phyloP scores from a whole-genome alignment of 192 early-diverging fungal genomes.

The Entomortierella parvispora region DNA sequence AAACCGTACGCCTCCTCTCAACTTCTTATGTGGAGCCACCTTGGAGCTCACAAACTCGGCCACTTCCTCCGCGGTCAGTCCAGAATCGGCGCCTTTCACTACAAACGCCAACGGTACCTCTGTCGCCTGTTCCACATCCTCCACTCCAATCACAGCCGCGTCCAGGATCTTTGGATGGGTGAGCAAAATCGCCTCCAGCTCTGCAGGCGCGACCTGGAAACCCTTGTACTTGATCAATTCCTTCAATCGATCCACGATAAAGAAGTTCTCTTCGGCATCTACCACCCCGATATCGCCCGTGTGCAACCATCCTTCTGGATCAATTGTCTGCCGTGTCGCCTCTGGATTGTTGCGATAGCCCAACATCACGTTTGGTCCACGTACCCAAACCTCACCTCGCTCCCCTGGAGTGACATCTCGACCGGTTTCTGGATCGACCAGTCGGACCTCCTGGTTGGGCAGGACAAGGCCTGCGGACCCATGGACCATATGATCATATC shows the following conservation, averaged over 20 bases:
- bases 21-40: conserved; percentile 74
- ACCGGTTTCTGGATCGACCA: conserved; percentile 73
- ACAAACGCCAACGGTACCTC: conserved; percentile 84
- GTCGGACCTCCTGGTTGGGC: conserved; percentile 73
- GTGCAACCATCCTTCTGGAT: conserved; percentile 87
- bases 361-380: conserved; percentile 80
- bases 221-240: conserved; percentile 91
- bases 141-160: conserved; percentile 70
- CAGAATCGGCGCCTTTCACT: conserved; percentile 52
- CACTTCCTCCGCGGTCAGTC: conserved; percentile 37
- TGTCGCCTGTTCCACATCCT: conserved; percentile 64
- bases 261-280: conserved; percentile 69
- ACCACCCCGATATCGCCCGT: conserved; percentile 82
- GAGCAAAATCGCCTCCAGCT: conserved; percentile 80
- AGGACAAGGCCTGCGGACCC: conserved; percentile 74
- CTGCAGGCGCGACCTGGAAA: conserved; percentile 82
- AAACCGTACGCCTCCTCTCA: conserved; percentile 79
- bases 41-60: conserved; percentile 61
- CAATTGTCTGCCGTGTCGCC: conserved; percentile 77
- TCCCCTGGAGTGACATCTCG: conserved; percentile 38
- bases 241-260: conserved; percentile 79
- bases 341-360: conserved; percentile 83
- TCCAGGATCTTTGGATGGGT: conserved; percentile 75
- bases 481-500: conserved; percentile 10
- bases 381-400: conserved; percentile 70